Conservation (phyloP, 371 early-diverging fungal genomes). For the Actinomortierella wolfii region DNA sequence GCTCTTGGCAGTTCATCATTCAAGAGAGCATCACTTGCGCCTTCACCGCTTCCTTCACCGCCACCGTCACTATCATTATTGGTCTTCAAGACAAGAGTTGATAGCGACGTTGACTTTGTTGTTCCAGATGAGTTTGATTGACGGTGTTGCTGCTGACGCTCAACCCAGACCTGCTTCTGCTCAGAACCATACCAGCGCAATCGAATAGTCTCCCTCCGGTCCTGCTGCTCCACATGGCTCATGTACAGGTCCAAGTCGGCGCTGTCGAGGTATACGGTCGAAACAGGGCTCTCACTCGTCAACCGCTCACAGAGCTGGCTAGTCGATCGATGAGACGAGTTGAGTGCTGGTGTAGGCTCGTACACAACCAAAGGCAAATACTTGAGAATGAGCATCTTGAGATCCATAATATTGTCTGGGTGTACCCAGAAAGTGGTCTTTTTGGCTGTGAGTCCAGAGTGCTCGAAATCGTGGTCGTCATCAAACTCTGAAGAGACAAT, state of each 20-base stretch:
- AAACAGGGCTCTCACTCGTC: slow-evolving; percentile 67
- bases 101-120: slow-evolving; percentile 15
- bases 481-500: slow-evolving; percentile 47
- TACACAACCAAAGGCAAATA: slow-evolving; percentile 94
- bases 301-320: slow-evolving; percentile 34
- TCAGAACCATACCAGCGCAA: slow-evolving; percentile 91
- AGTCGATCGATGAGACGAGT: slow-evolving; percentile 88
- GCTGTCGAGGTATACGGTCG: slow-evolving; percentile 95
- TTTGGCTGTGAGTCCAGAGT: slow-evolving; percentile 86
- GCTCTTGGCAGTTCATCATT: too few relatives aligned
- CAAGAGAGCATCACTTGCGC: too few relatives aligned
- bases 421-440: slow-evolving; percentile 84
- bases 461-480: slow-evolving; percentile 59
- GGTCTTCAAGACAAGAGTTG: too few relatives aligned
- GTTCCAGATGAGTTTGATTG: slow-evolving; percentile 13
- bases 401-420: slow-evolving; percentile 92
- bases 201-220: slow-evolving; percentile 87
- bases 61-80: too few relatives aligned
- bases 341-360: slow-evolving; percentile 63
- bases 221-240: slow-evolving; percentile 86
- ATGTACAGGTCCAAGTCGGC: slow-evolving; percentile 85
- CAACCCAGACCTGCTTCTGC: slow-evolving; percentile 46
- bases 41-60: too few relatives aligned
- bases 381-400: slow-evolving; percentile 88
- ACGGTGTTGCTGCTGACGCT: slow-evolving; percentile 29